phyloP scores from a whole-genome alignment of 768 basidiomycete species.

The Ephemerocybe angulata region DNA sequence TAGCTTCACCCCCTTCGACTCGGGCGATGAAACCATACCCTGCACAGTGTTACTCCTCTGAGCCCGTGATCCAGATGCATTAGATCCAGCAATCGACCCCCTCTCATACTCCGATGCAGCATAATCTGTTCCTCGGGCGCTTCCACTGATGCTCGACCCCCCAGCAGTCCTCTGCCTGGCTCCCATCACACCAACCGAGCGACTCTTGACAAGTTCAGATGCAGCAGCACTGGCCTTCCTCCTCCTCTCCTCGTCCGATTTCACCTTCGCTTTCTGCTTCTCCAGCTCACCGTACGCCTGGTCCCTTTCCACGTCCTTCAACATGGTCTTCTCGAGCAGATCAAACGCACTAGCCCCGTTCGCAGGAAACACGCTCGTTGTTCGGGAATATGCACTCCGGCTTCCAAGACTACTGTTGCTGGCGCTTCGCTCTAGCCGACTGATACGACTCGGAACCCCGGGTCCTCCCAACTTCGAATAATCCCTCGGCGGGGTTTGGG shows the following conservation, averaged over 20 bases:
- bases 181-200: slow-evolving; percentile 20
- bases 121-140: slow-evolving; percentile 8
- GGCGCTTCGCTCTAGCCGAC: slow-evolving; percentile 25
- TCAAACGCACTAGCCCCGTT: slow-evolving; percentile 7
- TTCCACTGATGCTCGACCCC: slow-evolving; percentile 2
- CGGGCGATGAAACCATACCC: slow-evolving; percentile 36
- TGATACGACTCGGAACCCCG: slow-evolving; percentile 24
- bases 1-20: slow-evolving; percentile 47
- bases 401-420: slow-evolving; percentile 28
- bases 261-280: slow-evolving; percentile 4
- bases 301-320: too few relatives aligned
- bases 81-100: slow-evolving; percentile 10
- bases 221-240: neutral
- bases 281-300: too few relatives aligned
- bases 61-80: slow-evolving; percentile 21
- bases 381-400: slow-evolving; percentile 29
- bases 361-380: slow-evolving; percentile 10
- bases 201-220: slow-evolving; percentile 28
- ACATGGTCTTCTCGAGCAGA: slow-evolving; percentile 14
- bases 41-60: slow-evolving; percentile 54
- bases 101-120: slow-evolving; percentile 9
- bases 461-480: slow-evolving; percentile 39
- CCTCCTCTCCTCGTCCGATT: slow-evolving; percentile 3
- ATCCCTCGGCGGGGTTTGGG: slow-evolving; percentile 36
- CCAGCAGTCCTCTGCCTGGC: slow-evolving; percentile 22